Percentiles rank a stretch among this genome's conserved stretches.
phyloP scores from a whole-genome alignment of 1,139 yeast species.

The Sugiyamaella neomexicana region DNA sequence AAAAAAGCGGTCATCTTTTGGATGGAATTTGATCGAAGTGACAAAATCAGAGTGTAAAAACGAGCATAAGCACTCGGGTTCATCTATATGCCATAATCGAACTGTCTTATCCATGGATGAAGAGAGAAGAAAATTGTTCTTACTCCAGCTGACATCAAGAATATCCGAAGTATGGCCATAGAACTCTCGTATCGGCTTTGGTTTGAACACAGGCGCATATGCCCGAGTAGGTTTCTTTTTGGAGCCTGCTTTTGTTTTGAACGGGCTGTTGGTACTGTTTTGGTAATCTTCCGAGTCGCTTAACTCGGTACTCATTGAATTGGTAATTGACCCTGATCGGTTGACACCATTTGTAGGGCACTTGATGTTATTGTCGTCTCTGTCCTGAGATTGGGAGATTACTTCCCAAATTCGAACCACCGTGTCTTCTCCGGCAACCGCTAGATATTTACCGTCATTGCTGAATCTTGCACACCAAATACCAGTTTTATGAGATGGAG shows the following conservation, averaged over 20 bases:
- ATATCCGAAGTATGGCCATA: slow-evolving; percentile 71
- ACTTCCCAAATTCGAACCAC: slow-evolving; percentile 77
- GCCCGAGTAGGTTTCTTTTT: slow-evolving; percentile 26
- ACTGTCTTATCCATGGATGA: slow-evolving; percentile 88
- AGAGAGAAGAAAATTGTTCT: slow-evolving; percentile 74
- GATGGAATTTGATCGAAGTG: slow-evolving; percentile 79
- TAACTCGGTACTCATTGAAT: slow-evolving; percentile 2
- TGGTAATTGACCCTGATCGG: slow-evolving; percentile 3
- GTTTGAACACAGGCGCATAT: slow-evolving; percentile 79
- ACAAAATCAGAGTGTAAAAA: slow-evolving; percentile 80
- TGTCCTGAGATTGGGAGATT: slow-evolving; percentile 45
- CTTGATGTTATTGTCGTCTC: slow-evolving; percentile 19
- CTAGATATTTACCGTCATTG: slow-evolving; percentile 75
- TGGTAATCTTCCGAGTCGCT: slow-evolving; percentile 25
- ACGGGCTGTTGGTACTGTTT: slow-evolving; percentile 5
- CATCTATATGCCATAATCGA: slow-evolving; percentile 79
- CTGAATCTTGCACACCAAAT: slow-evolving; percentile 75
- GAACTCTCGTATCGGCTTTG: slow-evolving; percentile 61
- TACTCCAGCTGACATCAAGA: slow-evolving; percentile 82
- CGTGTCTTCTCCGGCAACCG: slow-evolving; percentile 79
- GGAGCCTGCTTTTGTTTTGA: slow-evolving; percentile 19
- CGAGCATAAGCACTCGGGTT: slow-evolving; percentile 60
- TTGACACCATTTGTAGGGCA: not conserved
- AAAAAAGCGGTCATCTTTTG: slow-evolving; percentile 84
- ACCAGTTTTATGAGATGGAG: slow-evolving; percentile 44